Base-by-base conservation (phyloP, 495 filamentous ascomycete genomes). In the Daldinia caldariorum region DNA sequence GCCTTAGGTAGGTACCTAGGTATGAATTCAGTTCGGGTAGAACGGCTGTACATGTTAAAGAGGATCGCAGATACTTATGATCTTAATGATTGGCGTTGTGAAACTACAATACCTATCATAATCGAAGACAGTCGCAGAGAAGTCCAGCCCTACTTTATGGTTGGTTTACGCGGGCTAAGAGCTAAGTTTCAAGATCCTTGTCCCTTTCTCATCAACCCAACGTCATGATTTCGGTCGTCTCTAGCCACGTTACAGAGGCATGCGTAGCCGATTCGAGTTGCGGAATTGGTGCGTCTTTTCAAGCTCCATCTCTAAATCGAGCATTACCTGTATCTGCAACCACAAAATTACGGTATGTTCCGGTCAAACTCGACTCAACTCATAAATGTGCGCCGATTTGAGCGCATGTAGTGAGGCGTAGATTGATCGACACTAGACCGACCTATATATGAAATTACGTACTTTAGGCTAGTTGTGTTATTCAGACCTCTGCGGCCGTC, bases 121-220 rank as follows among this genome's bases (percentile, higher is more conserved):
- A 43, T 8, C 14, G 39, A 43, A 43, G 39, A 43, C 14, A 41
- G 9, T 13, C 37, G 37, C 14, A 41, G n/a, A 41, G n/a, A 14
- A 41, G 38, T 26, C 26, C 26, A 26, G 26, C 26, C 26, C 3
- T 26, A 26, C 1, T 26, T 3, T 43, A 43, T n/a, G 38, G 12
- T 43, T 20, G 13, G 22, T 47, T 29, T 39, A 13, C 57, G 9
- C 29, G 8, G 35, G 12, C 29, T 49, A n/a, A 22, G 26, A 53
- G 58, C 12, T 37, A 31, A 13, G 69, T 71, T 67, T 71, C 49
- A 71, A 67, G 49, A 67, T 60, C 54, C 54, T 57, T 39, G 69
- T 53, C 58, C 63, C 58, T 39, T 38, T n/a, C 3, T 51, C 45
- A 56, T 18, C 67, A 61, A 51, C 50, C 16, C 34, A 14, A 57